Percentiles rank a stretch among this genome's conserved stretches.
Evolutionary conservation across 257 asterid genomes (phyloP).

Genomic region (Cordia subcordata): DNA sequence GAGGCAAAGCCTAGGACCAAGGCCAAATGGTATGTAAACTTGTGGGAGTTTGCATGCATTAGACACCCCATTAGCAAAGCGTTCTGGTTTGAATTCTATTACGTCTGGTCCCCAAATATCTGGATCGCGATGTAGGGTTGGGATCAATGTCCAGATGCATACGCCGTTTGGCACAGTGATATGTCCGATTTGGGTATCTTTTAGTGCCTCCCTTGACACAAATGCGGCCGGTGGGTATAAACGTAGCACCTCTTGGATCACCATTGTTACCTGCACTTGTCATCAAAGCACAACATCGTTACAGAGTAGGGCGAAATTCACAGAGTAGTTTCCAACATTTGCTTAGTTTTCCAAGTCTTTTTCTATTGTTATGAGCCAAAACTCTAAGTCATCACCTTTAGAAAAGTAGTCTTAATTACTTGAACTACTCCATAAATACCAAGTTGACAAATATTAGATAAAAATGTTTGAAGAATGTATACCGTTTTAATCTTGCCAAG

Average conservation of each 20-base stretch:
- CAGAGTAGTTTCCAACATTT: too few relatives aligned
- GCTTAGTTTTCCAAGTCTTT: too few relatives aligned
- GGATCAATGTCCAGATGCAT: conserved; percentile 79
- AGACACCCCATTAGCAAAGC: conserved; percentile 56
- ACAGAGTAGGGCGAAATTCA: too few relatives aligned
- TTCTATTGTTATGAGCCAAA: too few relatives aligned
- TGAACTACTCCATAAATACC: too few relatives aligned
- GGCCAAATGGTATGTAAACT: conserved; percentile 69
- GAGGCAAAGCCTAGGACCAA: conserved; percentile 74
- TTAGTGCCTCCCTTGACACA: conserved; percentile 76
- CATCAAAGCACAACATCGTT: too few relatives aligned
- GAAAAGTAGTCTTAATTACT: too few relatives aligned
- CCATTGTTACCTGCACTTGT: conserved; percentile 57
- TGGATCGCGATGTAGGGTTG: conserved; percentile 68
- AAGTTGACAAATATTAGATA: too few relatives aligned
- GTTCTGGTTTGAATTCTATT: conserved; percentile 69
- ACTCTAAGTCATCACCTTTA: too few relatives aligned
- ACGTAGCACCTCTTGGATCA: conserved; percentile 66
- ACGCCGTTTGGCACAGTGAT: conserved; percentile 68
- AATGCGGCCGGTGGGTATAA: conserved; percentile 87
- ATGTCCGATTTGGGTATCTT: conserved; percentile 52
- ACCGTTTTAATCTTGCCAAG: conserved; percentile 67
- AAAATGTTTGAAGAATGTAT: background rate
- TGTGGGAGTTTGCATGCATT: conserved; percentile 68
- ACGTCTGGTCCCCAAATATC: conserved; percentile 66